Percentiles rank a stretch among this genome's conserved stretches.
Evolutionary conservation across 2,329 filamentous ascomycete species (phyloP).

Genomic region (Periglandula ipomoeae): DNA sequence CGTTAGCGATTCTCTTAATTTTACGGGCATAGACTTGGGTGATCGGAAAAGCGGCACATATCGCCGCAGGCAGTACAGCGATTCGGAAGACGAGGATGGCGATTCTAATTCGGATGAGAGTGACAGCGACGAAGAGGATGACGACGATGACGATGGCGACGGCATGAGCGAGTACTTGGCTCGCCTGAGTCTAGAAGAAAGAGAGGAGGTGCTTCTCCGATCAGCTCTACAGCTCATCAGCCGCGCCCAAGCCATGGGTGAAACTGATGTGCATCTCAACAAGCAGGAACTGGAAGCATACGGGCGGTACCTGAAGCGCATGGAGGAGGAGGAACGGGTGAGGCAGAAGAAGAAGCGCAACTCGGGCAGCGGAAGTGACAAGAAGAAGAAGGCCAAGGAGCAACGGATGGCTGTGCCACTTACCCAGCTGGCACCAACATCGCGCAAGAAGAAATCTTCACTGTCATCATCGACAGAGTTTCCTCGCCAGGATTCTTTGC

Average conservation of each 20-base stretch:
- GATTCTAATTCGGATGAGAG: slow-evolving; percentile 21
- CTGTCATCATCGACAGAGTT: slow-evolving; percentile 11
- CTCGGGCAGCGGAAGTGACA: slow-evolving; percentile 20
- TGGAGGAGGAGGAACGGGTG: slow-evolving; percentile 54
- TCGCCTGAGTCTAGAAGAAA: slow-evolving; percentile 49
- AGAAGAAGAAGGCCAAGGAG: slow-evolving; percentile 32
- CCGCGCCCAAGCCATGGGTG: slow-evolving; percentile 66
- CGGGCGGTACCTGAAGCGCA: slow-evolving; percentile 55
- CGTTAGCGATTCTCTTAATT: slow-evolving; percentile 50
- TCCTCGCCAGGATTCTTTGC: slow-evolving; percentile 25
- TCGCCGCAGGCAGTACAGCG: slow-evolving; percentile 27
- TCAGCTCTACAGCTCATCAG: slow-evolving; percentile 73
- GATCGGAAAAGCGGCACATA: slow-evolving; percentile 26
- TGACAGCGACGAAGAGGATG: slow-evolving; percentile 25
- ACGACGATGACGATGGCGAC: slow-evolving; percentile 29
- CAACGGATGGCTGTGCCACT: slow-evolving; percentile 45
- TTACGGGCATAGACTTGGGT: slow-evolving; percentile 51
- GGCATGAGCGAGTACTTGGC: slow-evolving; percentile 32
- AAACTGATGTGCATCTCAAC: slow-evolving; percentile 69
- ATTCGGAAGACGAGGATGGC: slow-evolving; percentile 21
- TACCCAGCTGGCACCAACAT: slow-evolving; percentile 37
- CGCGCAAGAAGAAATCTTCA: slow-evolving; percentile 25
- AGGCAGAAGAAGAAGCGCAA: slow-evolving; percentile 53
- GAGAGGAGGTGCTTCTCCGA: slow-evolving; percentile 68
- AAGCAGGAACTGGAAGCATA: slow-evolving; percentile 74